phyloP scores from a whole-genome alignment of 306 rosid species.

The Cucurbita pepo region DNA sequence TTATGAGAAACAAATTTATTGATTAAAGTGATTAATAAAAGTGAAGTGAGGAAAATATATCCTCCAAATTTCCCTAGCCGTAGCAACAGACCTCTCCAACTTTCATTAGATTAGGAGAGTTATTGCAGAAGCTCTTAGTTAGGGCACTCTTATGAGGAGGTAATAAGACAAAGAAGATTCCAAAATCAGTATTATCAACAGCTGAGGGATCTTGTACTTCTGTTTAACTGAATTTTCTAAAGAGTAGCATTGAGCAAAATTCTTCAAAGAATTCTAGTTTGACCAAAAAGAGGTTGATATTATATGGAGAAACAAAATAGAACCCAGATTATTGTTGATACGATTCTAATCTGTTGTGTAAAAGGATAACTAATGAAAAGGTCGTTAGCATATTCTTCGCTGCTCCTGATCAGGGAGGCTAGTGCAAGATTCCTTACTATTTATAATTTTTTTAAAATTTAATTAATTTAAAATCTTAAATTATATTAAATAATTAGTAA shows the following conservation, averaged over 20 bases:
- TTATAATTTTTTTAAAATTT: neutral
- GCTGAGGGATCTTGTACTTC: neutral
- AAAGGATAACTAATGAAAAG: neutral
- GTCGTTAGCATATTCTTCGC: neutral
- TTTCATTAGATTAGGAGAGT: neutral
- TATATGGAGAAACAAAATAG: neutral
- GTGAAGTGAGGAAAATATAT: neutral
- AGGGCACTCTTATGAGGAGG: neutral
- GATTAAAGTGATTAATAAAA: neutral
- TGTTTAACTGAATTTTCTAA: neutral
- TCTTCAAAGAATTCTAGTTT: neutral
- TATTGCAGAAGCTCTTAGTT: neutral
- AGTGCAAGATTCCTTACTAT: neutral
- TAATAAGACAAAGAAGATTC: neutral
- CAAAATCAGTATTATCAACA: neutral
- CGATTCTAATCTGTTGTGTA: neutral
- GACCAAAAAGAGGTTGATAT: neutral
- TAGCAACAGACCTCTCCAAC: neutral
- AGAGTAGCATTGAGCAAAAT: neutral
- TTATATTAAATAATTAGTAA: neutral
- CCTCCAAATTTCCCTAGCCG: neutral
- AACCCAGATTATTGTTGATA: neutral
- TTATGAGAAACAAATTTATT: neutral
- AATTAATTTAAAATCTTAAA: neutral
- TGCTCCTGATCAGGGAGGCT: neutral